Percentiles rank a stretch among this genome's conserved stretches.
phyloP scores from a whole-genome alignment of 2,329 filamentous ascomycete species.

The Pyrenochaeta sp. region DNA sequence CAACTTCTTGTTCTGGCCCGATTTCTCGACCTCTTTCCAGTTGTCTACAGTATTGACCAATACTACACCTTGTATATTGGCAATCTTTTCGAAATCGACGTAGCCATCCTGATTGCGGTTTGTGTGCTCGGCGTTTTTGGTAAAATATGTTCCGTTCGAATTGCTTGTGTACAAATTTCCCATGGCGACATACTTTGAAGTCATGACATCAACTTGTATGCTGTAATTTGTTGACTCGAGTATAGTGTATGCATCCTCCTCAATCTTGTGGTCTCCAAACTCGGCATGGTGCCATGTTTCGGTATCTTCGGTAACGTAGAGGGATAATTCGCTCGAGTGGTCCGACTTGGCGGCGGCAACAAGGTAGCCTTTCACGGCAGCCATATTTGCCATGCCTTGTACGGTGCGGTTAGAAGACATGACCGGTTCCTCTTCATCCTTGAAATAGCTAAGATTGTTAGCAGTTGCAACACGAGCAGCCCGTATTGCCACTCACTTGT shows the following conservation, averaged over 20 bases:
- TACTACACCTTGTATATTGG: conserved; percentile 90
- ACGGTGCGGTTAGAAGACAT: conserved; percentile 78
- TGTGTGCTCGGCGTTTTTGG: conserved; percentile 88
- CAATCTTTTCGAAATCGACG: conserved; percentile 95
- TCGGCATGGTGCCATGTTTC: conserved; percentile 89
- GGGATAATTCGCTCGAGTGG: conserved; percentile 86
- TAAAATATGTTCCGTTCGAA: conserved; percentile 96
- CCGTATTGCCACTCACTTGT: conserved; percentile 58
- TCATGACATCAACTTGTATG: conserved; percentile 94
- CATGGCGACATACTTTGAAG: conserved; percentile 72
- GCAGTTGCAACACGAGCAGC: neutral
- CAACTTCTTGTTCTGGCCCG: conserved; percentile 69
- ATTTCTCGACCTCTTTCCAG: conserved; percentile 73
- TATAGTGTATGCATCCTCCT: conserved; percentile 88
- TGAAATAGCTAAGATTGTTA: conserved; percentile 68
- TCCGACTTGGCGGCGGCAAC: conserved; percentile 82
- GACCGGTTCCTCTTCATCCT: conserved; percentile 72
- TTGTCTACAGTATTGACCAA: conserved; percentile 91
- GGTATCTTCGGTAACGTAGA: conserved; percentile 88
- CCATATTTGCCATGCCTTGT: conserved; percentile 81
- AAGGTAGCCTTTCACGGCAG: conserved; percentile 84
- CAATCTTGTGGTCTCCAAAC: conserved; percentile 85
- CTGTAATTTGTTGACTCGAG: conserved; percentile 97
- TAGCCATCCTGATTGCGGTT: conserved; percentile 79
- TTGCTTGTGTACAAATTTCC: conserved; percentile 95